Percentiles rank a stretch among this genome's conserved stretches.
phyloP scores from a whole-genome alignment of 257 asterid genomes.

The Nicotiana benthamiana region DNA sequence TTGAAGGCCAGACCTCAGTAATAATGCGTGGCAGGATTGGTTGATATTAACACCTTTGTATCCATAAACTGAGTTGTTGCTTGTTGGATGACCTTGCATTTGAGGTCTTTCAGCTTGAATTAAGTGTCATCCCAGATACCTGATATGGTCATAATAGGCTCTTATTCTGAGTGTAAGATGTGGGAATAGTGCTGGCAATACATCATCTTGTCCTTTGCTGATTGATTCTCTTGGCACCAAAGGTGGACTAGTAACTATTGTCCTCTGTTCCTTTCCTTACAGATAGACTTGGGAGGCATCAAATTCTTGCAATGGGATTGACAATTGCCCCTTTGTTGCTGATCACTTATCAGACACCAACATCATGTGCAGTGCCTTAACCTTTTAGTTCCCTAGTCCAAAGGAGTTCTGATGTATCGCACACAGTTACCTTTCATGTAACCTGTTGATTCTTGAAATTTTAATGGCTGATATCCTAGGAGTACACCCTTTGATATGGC shows the following conservation, averaged over 20 bases:
- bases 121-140: not conserved
- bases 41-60: not conserved
- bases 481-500: constrained; percentile 45
- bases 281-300: constrained; percentile 59
- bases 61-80: not conserved
- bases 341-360: constrained; percentile 36
- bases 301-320: constrained; percentile 55
- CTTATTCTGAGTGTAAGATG: not conserved
- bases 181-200: not conserved
- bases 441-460: constrained; percentile 11
- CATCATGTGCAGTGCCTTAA: constrained; percentile 38
- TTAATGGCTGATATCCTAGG: constrained; percentile 39
- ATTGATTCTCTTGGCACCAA: not conserved
- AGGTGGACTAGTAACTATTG: not conserved
- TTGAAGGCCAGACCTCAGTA: not conserved
- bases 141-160: not conserved
- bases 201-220: not conserved
- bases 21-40: not conserved
- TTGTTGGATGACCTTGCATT: not conserved
- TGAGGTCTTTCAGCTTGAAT: not conserved
- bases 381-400: not conserved
- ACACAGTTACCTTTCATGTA: not conserved
- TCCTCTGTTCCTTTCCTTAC: constrained; percentile 13
- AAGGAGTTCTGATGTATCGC: not conserved
- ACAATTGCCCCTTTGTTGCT: constrained; percentile 43